Percentiles rank a stretch among this genome's conserved stretches.
Conservation (phyloP, 2,329 filamentous ascomycete species). For the Colletotrichum musae region DNA sequence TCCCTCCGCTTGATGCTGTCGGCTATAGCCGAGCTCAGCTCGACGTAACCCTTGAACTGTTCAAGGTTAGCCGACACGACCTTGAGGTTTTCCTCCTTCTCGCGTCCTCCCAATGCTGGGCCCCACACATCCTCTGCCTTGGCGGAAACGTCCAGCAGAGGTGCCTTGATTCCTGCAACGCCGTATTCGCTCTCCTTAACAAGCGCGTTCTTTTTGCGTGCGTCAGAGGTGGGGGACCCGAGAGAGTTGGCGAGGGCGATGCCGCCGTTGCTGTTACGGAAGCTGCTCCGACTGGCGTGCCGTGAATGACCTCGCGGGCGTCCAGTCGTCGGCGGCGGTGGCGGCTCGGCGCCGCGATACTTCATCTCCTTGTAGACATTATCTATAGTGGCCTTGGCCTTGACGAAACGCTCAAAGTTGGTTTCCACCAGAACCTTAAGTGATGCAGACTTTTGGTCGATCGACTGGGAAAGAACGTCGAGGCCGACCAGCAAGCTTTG, state of each 20-base stretch:
- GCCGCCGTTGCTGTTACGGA: constrained; percentile 66
- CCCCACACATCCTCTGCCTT: constrained; percentile 99
- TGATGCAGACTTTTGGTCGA: constrained; percentile 97
- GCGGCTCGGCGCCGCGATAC: constrained; percentile 73
- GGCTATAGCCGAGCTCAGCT: constrained; percentile 81
- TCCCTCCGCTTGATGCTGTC: constrained; percentile 93
- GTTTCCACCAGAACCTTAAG: constrained; percentile 96
- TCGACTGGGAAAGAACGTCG: constrained; percentile 88
- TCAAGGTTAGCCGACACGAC: constrained; percentile 82
- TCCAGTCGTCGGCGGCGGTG: constrained; percentile 50
- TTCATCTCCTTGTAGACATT: constrained; percentile 99
- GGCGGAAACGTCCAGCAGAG: constrained; percentile 88
- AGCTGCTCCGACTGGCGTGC: constrained; percentile 77
- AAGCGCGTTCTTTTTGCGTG: constrained; percentile 87
- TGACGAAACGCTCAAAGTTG: constrained; percentile 98
- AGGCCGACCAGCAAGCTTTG: constrained; percentile 85
- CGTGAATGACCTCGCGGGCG: constrained; percentile 71
- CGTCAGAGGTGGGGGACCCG: constrained; percentile 61
- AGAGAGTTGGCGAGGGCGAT: constrained; percentile 53
- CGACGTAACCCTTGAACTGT: constrained; percentile 85
- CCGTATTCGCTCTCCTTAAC: constrained; percentile 95
- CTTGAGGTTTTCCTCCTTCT: constrained; percentile 91
- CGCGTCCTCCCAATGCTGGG: constrained; percentile 89
- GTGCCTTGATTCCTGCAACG: constrained; percentile 87
- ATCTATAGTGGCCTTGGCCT: constrained; percentile 97